phyloP scores from a whole-genome alignment of 305 asterid species.

The Fraxinus latifolia region DNA sequence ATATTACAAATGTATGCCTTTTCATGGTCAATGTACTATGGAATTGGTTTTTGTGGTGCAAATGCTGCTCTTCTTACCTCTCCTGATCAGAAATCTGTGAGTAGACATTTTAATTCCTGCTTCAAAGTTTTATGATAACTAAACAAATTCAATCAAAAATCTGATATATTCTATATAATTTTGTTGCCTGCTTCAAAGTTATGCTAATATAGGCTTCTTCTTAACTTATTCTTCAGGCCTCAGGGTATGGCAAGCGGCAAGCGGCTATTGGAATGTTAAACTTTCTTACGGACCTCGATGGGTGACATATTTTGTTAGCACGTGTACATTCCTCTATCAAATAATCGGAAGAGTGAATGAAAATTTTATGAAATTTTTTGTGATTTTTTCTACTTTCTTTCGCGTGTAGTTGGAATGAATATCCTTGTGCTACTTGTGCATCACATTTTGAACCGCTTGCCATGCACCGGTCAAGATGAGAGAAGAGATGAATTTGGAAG shows the following conservation, averaged over 20 bases:
- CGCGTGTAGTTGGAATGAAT: conserved; percentile 49
- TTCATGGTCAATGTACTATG: conserved; percentile 46
- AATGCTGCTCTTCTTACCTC: conserved; percentile 64
- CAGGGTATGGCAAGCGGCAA: conserved; percentile 43
- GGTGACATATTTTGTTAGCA: conserved; percentile 52
- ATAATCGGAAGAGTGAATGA: background rate
- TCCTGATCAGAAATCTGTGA: conserved; percentile 56
- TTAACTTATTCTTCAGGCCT: conserved; percentile 41
- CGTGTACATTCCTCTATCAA: conserved; percentile 40
- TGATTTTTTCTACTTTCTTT: conserved; percentile 1
- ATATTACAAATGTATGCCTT: conserved; percentile 52
- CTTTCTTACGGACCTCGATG: conserved; percentile 74
- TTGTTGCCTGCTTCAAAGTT: background rate
- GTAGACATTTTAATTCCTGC: conserved; percentile 19
- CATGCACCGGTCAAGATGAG: conserved; percentile 27
- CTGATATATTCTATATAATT: background rate
- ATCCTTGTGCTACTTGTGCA: background rate
- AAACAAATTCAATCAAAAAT: background rate
- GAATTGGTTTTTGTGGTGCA: conserved; percentile 34
- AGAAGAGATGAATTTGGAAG: conserved; percentile 32
- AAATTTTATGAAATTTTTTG: background rate
- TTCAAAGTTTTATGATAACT: too few relatives aligned
- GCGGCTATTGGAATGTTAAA: conserved; percentile 44
- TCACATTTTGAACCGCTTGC: conserved; percentile 14
- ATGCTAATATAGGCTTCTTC: background rate